Evolutionary conservation across 352 stramenopile species (phyloP).

Genomic region (Globisporangium splendens): DNA sequence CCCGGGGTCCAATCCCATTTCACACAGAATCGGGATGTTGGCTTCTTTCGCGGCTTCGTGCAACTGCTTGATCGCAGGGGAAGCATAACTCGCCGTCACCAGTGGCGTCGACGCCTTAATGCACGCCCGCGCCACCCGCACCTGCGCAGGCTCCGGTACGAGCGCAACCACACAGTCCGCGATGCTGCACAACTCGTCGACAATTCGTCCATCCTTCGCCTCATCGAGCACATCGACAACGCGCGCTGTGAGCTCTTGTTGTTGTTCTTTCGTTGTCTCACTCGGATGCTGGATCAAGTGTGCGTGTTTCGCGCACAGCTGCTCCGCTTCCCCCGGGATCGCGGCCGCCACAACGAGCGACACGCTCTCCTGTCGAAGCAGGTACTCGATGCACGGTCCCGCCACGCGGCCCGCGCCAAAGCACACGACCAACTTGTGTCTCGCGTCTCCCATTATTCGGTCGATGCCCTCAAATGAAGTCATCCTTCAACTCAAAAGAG

Average conservation of each 20-base stretch:
- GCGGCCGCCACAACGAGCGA: conserved; percentile 25
- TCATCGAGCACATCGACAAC: conserved; percentile 21
- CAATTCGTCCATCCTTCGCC: neutral
- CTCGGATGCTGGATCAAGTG: neutral
- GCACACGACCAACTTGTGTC: conserved; percentile 21
- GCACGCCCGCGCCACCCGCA: conserved; percentile 59
- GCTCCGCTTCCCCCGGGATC: conserved; percentile 24
- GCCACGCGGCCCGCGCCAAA: conserved; percentile 49
- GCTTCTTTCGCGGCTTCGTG: conserved; percentile 33
- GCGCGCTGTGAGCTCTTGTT: conserved; percentile 11
- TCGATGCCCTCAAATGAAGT: too few relatives aligned
- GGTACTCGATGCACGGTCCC: conserved; percentile 32
- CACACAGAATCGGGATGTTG: conserved; percentile 81
- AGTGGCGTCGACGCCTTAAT: conserved; percentile 60
- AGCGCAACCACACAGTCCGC: conserved; percentile 81
- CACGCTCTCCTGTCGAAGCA: conserved; percentile 23
- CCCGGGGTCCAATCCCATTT: conserved; percentile 89
- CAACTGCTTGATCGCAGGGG: conserved; percentile 63
- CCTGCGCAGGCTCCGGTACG: conserved; percentile 79
- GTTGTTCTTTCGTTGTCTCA: too few relatives aligned
- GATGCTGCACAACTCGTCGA: conserved; percentile 23
- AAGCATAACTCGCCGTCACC: conserved; percentile 90
- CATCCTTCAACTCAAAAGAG: too few relatives aligned
- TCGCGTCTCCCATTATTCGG: too few relatives aligned
- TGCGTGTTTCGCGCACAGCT: conserved; percentile 21